phyloP scores from a whole-genome alignment of 805 yeast genomes.

The Cyberlindnera saturnus region DNA sequence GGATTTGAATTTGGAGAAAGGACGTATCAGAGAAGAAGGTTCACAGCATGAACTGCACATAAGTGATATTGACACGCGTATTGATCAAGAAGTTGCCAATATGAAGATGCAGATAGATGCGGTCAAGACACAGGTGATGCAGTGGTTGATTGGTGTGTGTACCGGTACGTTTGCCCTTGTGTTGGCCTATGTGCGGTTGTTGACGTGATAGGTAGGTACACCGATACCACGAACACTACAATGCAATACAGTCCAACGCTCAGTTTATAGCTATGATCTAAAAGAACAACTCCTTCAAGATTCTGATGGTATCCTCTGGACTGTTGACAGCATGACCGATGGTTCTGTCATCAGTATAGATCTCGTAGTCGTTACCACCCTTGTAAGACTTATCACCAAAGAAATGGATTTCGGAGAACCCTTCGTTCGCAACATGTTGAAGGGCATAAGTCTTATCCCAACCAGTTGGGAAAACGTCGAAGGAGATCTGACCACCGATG shows the following conservation, averaged over 20 bases:
- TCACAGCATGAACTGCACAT: slow-evolving; percentile 89
- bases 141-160: slow-evolving; percentile 97
- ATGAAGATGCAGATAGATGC: slow-evolving; percentile 93
- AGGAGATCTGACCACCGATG: slow-evolving; percentile 98
- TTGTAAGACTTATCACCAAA: slow-evolving; percentile 96
- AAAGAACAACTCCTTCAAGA: slow-evolving; percentile 75
- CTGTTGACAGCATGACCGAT: slow-evolving; percentile 88
- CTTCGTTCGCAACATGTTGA: slow-evolving; percentile 83
- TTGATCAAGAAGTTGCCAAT: slow-evolving; percentile 91
- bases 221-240: neutral
- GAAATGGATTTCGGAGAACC: slow-evolving; percentile 87
- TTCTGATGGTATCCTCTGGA: slow-evolving; percentile 84
- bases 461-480: slow-evolving; percentile 99
- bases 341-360: slow-evolving; percentile 86
- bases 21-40: slow-evolving; percentile 89
- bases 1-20: slow-evolving; percentile 90
- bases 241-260: neutral
- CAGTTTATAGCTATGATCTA: slow-evolving; percentile 1
- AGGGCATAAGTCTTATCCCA: slow-evolving; percentile 99
- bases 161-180: slow-evolving; percentile 97
- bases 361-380: slow-evolving; percentile 99
- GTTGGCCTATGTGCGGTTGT: slow-evolving; percentile 81
- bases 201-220: slow-evolving; percentile 35
- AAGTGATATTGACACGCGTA: slow-evolving; percentile 90
- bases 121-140: slow-evolving; percentile 94